Evolutionary conservation across 345 rosid genomes (phyloP).

Genomic region (Acer saccharum): DNA sequence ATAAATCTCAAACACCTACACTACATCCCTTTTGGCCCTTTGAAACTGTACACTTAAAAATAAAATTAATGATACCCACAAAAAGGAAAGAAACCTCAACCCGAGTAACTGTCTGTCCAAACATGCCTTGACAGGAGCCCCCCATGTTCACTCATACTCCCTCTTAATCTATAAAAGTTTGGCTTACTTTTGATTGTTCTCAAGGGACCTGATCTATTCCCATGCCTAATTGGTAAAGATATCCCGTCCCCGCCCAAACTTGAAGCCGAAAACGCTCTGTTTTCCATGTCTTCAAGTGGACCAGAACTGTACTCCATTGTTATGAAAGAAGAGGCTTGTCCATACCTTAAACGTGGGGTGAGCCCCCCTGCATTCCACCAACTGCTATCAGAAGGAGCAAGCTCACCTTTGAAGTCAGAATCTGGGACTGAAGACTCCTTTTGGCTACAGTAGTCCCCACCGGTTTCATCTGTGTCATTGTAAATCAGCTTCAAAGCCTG

Average conservation of each 20-base stretch:
- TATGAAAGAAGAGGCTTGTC: constrained; percentile 81
- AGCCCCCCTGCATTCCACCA: constrained; percentile 86
- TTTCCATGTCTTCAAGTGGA: constrained; percentile 65
- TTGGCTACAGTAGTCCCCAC: constrained; percentile 81
- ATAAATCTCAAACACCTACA: constrained; percentile 14
- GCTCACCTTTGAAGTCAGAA: constrained; percentile 77
- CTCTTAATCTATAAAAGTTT: constrained; percentile 66
- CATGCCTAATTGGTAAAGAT: constrained; percentile 58
- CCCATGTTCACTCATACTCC: constrained; percentile 96
- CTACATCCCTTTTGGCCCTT: constrained; percentile 18
- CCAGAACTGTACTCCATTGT: constrained; percentile 98
- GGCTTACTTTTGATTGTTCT: constrained; percentile 73
- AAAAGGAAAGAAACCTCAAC: constrained; percentile 24
- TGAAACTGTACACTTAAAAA: constrained; percentile 38
- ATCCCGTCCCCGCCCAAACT: constrained; percentile 51
- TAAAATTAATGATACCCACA: background rate
- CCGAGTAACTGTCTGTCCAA: constrained; percentile 38
- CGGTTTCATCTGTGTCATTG: constrained; percentile 79
- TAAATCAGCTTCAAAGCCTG: constrained; percentile 97
- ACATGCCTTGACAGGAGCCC: constrained; percentile 48
- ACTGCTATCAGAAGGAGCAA: constrained; percentile 76
- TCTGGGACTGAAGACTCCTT: constrained; percentile 83
- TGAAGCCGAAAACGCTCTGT: constrained; percentile 68
- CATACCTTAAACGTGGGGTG: constrained; percentile 72
- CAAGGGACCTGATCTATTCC: constrained; percentile 92